Percentiles rank a stretch among this genome's conserved stretches.
Evolutionary conservation across 108 stramenopile species (phyloP).

Genomic region (Conticribra weissflogii): DNA sequence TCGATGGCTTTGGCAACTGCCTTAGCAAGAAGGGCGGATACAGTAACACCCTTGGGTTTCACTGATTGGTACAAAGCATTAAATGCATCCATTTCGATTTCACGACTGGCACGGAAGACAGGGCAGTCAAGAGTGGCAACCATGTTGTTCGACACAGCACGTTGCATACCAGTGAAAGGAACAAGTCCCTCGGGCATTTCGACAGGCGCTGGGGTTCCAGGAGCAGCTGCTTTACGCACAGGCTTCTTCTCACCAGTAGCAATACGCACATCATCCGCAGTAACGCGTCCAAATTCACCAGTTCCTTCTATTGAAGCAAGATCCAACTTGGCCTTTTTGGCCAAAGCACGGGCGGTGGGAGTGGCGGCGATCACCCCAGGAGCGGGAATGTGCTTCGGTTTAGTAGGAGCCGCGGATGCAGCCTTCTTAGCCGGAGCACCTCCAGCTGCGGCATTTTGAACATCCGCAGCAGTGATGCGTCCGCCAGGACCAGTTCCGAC

Average conservation of each 20-base stretch:
- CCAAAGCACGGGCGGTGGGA: conserved; percentile 78
- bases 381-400: conserved; percentile 83
- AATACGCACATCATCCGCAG: conserved; percentile 88
- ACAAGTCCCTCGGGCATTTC: conserved; percentile 90
- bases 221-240: conserved; percentile 59
- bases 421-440: conserved; percentile 62
- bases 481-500: conserved; percentile 93
- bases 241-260: conserved; percentile 91
- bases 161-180: conserved; percentile 97
- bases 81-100: conserved; percentile 92
- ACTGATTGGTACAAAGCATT: conserved; percentile 91
- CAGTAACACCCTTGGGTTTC: conserved; percentile 93
- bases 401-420: conserved; percentile 64
- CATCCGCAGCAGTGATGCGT: conserved; percentile 86
- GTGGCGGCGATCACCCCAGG: conserved; percentile 87
- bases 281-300: conserved; percentile 95
- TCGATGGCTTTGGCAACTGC: conserved; percentile 93
- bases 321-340: conserved; percentile 91
- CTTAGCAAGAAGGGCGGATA: conserved; percentile 94
- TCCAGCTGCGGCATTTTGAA: conserved; percentile 75
- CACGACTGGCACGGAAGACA: conserved; percentile 92
- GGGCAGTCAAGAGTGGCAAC: conserved; percentile 90
- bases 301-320: conserved; percentile 83
- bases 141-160: conserved; percentile 98
- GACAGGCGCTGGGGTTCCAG: conserved; percentile 48